These are phyloP conservation scores for Parathielavia appendiculata DNA, from an alignment of 495 filamentous ascomycete genomes.

Conservation along the genomic window DNA sequence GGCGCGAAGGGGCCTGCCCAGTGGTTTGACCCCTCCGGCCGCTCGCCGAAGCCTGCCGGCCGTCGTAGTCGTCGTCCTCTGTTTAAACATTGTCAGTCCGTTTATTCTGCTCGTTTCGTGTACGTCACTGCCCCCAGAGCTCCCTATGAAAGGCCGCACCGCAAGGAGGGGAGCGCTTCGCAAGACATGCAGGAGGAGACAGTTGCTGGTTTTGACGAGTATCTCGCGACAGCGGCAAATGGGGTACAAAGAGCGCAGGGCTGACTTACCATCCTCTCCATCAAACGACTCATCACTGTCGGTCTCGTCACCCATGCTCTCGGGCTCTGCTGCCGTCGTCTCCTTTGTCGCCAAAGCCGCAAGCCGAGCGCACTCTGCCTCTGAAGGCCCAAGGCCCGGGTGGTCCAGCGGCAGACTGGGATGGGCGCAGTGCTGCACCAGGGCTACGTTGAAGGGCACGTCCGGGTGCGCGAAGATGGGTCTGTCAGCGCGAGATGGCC, in stretches of 20 bases:
- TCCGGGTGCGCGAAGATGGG: slow-evolving; percentile 17
- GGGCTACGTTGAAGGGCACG: slow-evolving; percentile 13
- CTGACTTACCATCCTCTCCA: background rate
- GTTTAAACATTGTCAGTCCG: background rate
- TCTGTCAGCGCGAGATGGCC: slow-evolving; percentile 9
- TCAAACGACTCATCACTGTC: background rate
- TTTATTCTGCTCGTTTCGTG: background rate
- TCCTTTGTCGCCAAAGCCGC: background rate
- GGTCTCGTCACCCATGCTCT: background rate
- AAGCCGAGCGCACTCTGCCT: slow-evolving; percentile 1
- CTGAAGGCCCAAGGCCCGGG: slow-evolving; percentile 18
- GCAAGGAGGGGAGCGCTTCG: no score
- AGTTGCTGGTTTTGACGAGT: no score
- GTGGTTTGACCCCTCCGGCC: no score
- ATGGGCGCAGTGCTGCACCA: slow-evolving; percentile 22
- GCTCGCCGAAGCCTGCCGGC: no score
- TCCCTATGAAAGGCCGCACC: no score
- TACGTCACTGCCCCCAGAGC: no score
- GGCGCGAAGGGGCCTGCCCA: no score
- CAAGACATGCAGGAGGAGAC: no score
- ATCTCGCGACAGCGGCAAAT: no score
- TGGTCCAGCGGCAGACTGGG: slow-evolving; percentile 21
- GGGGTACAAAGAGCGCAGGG: no score
- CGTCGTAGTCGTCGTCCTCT: background rate
- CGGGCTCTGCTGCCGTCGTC: background rate